Conservation (phyloP, 805 yeast genomes). For the Cyberlindnera petersonii region DNA sequence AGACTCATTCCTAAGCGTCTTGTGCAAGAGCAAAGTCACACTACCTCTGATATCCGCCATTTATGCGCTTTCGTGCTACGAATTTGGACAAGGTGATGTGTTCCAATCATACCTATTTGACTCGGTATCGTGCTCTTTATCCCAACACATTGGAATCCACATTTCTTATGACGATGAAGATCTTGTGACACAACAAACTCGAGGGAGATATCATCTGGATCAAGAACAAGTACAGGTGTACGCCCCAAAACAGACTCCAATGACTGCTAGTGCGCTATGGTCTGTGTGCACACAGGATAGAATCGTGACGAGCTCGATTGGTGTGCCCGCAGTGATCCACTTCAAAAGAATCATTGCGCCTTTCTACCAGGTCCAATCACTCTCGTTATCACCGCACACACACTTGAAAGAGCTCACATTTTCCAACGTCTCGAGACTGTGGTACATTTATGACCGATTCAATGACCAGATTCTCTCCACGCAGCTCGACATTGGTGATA, state of each 20-base stretch:
- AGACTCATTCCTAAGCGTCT: constrained; percentile 21
- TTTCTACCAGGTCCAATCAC: constrained; percentile 23
- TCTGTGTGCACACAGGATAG: constrained; percentile 32
- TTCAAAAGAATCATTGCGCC: constrained; percentile 33
- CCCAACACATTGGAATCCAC: constrained; percentile 34
- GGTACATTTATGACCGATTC: constrained; percentile 32
- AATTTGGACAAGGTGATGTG: constrained; percentile 29
- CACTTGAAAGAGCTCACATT: constrained; percentile 27
- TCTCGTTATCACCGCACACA: not conserved
- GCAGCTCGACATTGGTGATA: constrained; percentile 33
- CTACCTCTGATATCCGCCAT: constrained; percentile 25
- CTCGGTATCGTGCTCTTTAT: constrained; percentile 31
- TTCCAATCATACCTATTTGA: constrained; percentile 30
- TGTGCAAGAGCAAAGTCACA: constrained; percentile 9
- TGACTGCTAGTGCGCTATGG: constrained; percentile 30
- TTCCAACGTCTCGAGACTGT: constrained; percentile 26
- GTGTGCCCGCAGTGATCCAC: constrained; percentile 33
- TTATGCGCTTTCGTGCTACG: constrained; percentile 30
- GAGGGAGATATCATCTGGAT: too few species aligned
- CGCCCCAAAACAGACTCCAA: constrained; percentile 18
- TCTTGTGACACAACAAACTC: constrained; percentile 4
- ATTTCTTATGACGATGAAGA: constrained; percentile 21
- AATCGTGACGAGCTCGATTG: constrained; percentile 24
- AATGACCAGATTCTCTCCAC: constrained; percentile 33
- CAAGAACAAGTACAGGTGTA: too few species aligned